A percentile compares a stretch with the other conserved stretches of the same genome.
Conservation (phyloP, 495 filamentous ascomycete species). For the Tetracladium marchalianum region DNA sequence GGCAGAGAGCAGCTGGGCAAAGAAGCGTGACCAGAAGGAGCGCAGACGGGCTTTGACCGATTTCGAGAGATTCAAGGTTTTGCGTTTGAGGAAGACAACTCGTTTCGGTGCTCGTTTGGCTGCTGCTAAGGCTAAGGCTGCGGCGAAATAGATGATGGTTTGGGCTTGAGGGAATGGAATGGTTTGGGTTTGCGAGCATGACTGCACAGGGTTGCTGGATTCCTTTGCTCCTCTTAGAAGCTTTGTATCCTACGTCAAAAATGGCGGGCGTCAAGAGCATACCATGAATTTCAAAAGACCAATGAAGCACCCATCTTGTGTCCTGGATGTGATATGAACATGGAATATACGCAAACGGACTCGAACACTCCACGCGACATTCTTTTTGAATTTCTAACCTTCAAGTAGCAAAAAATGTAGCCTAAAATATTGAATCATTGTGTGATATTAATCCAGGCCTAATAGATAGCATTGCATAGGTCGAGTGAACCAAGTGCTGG, state of each 20-base stretch:
- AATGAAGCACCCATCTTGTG: slow-evolving; percentile 9
- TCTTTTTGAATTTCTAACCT: no score
- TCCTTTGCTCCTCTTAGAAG: slow-evolving; percentile 20
- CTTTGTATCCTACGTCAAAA: slow-evolving; percentile 24
- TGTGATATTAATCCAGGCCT: background rate
- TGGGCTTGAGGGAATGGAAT: background rate
- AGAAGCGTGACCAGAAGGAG: slow-evolving; percentile 72
- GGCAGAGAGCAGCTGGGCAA: slow-evolving; percentile 77
- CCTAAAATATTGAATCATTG: no score
- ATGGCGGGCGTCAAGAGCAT: slow-evolving; percentile 24
- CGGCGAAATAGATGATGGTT: slow-evolving; percentile 13
- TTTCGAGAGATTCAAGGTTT: slow-evolving; percentile 99
- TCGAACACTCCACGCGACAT: no score
- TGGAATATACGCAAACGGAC: no score
- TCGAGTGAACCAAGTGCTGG: background rate
- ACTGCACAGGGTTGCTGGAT: slow-evolving; percentile 25
- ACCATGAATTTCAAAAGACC: slow-evolving; percentile 19
- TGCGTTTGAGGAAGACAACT: slow-evolving; percentile 95
- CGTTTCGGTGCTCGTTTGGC: slow-evolving; percentile 95
- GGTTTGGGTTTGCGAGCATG: slow-evolving; percentile 17
- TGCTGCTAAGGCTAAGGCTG: slow-evolving; percentile 29
- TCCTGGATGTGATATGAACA: background rate
- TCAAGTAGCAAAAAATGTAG: no score
- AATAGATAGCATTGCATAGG: background rate
- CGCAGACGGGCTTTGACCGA: slow-evolving; percentile 87